Percentiles rank a stretch among this genome's conserved stretches.
Conservation (phyloP, 2,329 filamentous ascomycete genomes). For the Stagonosporopsis tanaceti region DNA sequence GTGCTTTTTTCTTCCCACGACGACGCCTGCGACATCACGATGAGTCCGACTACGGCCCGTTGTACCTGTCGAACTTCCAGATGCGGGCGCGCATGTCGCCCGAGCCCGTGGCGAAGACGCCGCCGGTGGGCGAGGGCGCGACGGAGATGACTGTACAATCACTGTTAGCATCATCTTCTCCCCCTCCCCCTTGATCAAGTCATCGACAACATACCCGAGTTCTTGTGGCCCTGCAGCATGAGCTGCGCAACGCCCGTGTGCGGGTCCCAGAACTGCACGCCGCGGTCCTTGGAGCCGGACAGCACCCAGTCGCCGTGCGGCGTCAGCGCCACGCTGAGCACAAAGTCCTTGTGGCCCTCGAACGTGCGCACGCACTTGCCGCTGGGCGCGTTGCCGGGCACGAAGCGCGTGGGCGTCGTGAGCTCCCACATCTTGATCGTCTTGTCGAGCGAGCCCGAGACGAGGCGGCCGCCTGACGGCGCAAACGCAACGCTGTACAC, state of each 20-base stretch:
- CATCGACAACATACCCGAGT: slow-evolving; percentile 68
- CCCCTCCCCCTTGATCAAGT: too few species aligned
- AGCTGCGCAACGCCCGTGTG: slow-evolving; percentile 91
- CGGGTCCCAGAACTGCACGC: slow-evolving; percentile 99
- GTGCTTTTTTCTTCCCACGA: too few species aligned
- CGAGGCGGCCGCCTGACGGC: slow-evolving; percentile 89
- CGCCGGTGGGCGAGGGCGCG: slow-evolving; percentile 86
- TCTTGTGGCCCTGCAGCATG: slow-evolving; percentile 99
- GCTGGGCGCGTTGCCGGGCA: slow-evolving; percentile 75
- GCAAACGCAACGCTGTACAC: slow-evolving; percentile 97
- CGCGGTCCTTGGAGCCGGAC: slow-evolving; percentile 94
- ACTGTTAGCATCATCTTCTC: too few species aligned
- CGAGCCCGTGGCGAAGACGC: slow-evolving; percentile 93
- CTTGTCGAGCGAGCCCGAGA: slow-evolving; percentile 94
- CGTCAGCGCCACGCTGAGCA: slow-evolving; percentile 92
- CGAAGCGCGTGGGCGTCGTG: slow-evolving; percentile 71
- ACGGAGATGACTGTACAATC: slow-evolving; percentile 81
- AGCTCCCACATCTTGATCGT: slow-evolving; percentile 99
- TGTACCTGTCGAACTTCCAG: slow-evolving; percentile 70
- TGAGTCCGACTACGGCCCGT: slow-evolving; percentile 34
- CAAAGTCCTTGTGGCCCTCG: slow-evolving; percentile 98
- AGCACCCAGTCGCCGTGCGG: slow-evolving; percentile 96
- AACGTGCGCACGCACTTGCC: slow-evolving; percentile 97
- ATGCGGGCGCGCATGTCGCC: slow-evolving; percentile 98
- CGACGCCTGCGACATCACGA: too few species aligned